Evolutionary conservation across 2,329 filamentous ascomycete species (phyloP).

Genomic region (Aspergillus neotritici): DNA sequence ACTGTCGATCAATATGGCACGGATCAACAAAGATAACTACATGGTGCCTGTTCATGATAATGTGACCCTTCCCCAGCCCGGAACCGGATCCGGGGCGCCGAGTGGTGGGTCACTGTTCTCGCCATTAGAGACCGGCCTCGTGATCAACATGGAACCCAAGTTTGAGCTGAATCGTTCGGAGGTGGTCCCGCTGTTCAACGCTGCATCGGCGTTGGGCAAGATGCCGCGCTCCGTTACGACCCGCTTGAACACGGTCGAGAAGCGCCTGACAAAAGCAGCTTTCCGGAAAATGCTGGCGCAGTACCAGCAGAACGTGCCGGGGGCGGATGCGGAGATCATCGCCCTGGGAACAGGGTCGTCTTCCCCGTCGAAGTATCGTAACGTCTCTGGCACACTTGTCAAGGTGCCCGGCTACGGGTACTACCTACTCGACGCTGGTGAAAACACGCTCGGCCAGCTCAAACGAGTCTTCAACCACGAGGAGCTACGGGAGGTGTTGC

Average conservation of each 20-base stretch:
- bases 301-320: conserved; percentile 61
- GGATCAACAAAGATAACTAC: conserved; percentile 70
- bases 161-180: conserved; percentile 33
- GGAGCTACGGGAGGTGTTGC: conserved; percentile 65
- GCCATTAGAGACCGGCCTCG: conserved; percentile 38
- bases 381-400: conserved; percentile 83
- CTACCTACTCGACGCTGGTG: conserved; percentile 86
- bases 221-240: conserved; percentile 28
- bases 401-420: conserved; percentile 79
- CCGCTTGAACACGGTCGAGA: conserved; percentile 24
- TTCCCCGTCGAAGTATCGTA: conserved; percentile 85
- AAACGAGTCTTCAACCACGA: conserved; percentile 63
- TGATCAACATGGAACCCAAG: conserved; percentile 43
- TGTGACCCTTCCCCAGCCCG: conserved; percentile 38
- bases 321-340: conserved; percentile 73
- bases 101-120: conserved; percentile 21
- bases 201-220: conserved; percentile 12
- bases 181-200: conserved; percentile 25
- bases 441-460: conserved; percentile 85
- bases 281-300: conserved; percentile 35
- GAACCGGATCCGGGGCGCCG: conserved; percentile 7
- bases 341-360: conserved; percentile 89
- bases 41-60: conserved; percentile 63
- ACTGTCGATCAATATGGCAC: conserved; percentile 63
- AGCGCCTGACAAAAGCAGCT: conserved; percentile 21